Evolutionary conservation across 805 yeast species (phyloP).

Genomic region (Lachancea kluyveri): DNA sequence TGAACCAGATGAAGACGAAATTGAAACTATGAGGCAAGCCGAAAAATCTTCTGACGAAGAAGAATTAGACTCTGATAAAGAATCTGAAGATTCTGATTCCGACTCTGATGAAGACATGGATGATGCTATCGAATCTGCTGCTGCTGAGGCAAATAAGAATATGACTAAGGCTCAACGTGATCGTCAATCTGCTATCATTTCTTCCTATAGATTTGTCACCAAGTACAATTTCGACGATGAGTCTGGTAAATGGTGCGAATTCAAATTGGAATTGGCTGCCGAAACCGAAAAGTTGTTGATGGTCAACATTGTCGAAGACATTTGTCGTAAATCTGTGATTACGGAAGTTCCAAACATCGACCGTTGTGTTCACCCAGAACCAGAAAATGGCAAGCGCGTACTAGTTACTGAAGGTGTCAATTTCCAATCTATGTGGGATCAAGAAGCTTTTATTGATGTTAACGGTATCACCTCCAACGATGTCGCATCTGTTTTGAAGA

Average conservation of each 20-base stretch:
- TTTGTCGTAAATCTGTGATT: constrained; percentile 84
- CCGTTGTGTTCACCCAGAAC: constrained; percentile 80
- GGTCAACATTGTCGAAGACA: constrained; percentile 93
- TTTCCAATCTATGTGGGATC: constrained; percentile 97
- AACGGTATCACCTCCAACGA: constrained; percentile 89
- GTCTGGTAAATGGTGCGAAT: constrained; percentile 88
- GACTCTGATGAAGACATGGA: constrained; percentile 36
- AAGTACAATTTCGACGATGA: constrained; percentile 87
- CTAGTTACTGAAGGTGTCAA: constrained; percentile 97
- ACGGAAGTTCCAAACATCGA: constrained; percentile 89
- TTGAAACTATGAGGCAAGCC: constrained; percentile 81
- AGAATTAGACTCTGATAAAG: constrained; percentile 36
- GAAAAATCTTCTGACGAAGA: constrained; percentile 74
- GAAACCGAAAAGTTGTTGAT: constrained; percentile 88
- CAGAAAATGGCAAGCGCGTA: constrained; percentile 64
- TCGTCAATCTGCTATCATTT: constrained; percentile 78
- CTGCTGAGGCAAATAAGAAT: constrained; percentile 21
- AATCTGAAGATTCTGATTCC: constrained; percentile 33
- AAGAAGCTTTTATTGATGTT: constrained; percentile 86
- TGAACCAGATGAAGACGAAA: constrained; percentile 91
- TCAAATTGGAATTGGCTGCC: constrained; percentile 75
- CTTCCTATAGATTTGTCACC: constrained; percentile 66
- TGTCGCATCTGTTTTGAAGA: constrained; percentile 78
- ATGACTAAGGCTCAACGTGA: constrained; percentile 64
- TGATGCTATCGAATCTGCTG: constrained; percentile 23